Evolutionary conservation across 352 stramenopile genomes (phyloP).

Genomic region (Bremia lactucae): DNA sequence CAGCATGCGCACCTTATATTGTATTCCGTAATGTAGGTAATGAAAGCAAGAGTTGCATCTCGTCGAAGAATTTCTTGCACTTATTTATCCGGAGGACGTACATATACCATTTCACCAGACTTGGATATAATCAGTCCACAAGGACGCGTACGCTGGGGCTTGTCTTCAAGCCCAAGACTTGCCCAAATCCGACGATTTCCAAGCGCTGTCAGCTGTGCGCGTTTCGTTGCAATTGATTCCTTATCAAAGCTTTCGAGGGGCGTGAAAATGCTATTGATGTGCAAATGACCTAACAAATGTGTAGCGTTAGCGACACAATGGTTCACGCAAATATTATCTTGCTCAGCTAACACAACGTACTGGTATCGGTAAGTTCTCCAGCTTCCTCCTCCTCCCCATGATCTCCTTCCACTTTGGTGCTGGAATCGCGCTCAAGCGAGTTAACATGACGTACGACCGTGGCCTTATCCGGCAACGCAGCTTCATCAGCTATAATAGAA

Average conservation of each 20-base stretch:
- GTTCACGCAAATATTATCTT: neutral
- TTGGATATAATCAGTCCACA: constrained; percentile 66
- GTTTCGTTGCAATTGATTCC: constrained; percentile 71
- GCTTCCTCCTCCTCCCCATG: constrained; percentile 52
- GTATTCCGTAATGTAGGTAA: constrained; percentile 19
- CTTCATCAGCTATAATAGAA: constrained; percentile 18
- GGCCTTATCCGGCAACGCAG: constrained; percentile 30
- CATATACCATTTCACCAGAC: constrained; percentile 59
- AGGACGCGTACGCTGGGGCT: constrained; percentile 35
- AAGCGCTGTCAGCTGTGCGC: constrained; percentile 55
- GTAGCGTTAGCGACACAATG: neutral
- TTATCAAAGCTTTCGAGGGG: constrained; percentile 71
- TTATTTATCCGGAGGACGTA: constrained; percentile 57
- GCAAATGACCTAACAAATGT: constrained; percentile 33
- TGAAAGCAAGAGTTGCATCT: constrained; percentile 14
- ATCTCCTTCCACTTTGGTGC: constrained; percentile 19
- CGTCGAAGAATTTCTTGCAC: neutral
- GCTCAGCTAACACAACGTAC: constrained; percentile 17
- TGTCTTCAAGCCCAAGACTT: constrained; percentile 76
- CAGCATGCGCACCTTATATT: constrained; percentile 21
- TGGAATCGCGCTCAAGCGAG: constrained; percentile 42
- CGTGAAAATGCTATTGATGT: constrained; percentile 59
- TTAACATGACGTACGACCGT: constrained; percentile 23
- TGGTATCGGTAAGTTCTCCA: constrained; percentile 51
- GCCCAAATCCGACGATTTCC: constrained; percentile 78